Base-by-base conservation (phyloP, 441 rosid genomes). In the Populus hybrid region DNA sequence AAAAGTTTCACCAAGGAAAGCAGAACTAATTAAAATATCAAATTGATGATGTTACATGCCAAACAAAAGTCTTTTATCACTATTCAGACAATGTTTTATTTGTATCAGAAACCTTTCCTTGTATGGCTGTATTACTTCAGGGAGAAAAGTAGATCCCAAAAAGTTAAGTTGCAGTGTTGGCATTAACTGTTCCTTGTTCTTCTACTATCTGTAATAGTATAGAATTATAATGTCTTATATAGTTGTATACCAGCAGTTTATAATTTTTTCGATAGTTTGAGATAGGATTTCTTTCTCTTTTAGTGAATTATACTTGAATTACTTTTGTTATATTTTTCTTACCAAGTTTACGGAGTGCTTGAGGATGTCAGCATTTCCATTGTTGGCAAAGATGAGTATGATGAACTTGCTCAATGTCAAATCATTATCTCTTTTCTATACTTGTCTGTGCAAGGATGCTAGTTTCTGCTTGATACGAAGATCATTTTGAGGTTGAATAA, bases 341-440 rank as follows among this genome's bases (percentile, higher is more conserved):
- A 11, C 42, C 42, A 2, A 2, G 32, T 30, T 3, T 30, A 50
- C n/a, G 5, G 0, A 0, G n/a, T 50, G 59, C 59, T 50, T 50
- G 7, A 2, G 57, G 59, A 50, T 16, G n/a, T 50, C 59, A 50
- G 2, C 59, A 50, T 50, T 50, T 50, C 0, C 7, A n/a, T n/a
- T n/a, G n/a, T n/a, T n/a, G n/a, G n/a, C n/a, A n/a, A n/a, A n/a
- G n/a, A n/a, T n/a, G n/a, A 50, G 77, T 95, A 95, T 70, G 99
- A 95, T 85, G 99, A 95, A 81, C 99, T 95, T 85, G 98, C 97
- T 90, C 96, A 90, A 84, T 89, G 97, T 82, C 70, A 67, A 74
- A 6, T 76, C 40, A 11, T 30, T 23, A 77, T 38, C 28, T 34
- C 3, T 34, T 65, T 40, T 34, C 26, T 26, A 1, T 72, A 8